phyloP scores from a whole-genome alignment of 371 early-diverging fungal genomes.

The Mucor indicus region DNA sequence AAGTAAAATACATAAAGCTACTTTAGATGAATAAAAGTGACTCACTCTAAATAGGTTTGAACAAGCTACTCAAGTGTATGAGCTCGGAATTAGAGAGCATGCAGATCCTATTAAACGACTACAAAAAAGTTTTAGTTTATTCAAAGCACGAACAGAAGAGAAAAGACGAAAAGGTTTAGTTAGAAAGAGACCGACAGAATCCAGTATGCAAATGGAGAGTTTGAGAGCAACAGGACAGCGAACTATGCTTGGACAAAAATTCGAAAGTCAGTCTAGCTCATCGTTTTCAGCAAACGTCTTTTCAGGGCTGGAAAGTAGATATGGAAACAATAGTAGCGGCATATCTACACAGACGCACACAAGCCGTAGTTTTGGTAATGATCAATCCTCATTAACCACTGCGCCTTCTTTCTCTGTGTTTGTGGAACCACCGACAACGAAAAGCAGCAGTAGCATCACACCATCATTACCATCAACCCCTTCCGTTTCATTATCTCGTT shows the following conservation, averaged over 20 bases:
- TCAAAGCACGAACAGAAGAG: conserved; percentile 1
- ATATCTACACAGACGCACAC: neutral
- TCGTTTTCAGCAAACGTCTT: conserved; percentile 20
- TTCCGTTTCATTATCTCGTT: conserved; percentile 23
- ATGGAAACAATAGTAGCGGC: neutral
- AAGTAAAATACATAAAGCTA: too few species aligned
- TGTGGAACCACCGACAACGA: neutral
- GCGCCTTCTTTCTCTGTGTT: neutral
- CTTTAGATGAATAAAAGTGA: too few species aligned
- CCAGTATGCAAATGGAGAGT: conserved; percentile 4
- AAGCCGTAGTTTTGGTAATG: neutral
- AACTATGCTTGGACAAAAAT: conserved; percentile 25
- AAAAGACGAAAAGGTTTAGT: neutral
- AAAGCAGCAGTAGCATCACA: neutral
- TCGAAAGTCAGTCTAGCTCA: conserved; percentile 5
- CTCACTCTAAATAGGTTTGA: conserved; percentile 52
- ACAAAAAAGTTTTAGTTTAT: conserved; percentile 4
- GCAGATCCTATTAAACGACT: conserved; percentile 56
- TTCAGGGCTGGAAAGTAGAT: too few species aligned
- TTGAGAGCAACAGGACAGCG: conserved; percentile 13
- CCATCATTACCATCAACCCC: conserved; percentile 11
- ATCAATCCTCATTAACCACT: too few species aligned
- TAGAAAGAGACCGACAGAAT: conserved; percentile 9
- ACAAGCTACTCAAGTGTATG: conserved; percentile 49
- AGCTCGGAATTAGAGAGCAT: conserved; percentile 48